Evolutionary conservation across 768 basidiomycete species (phyloP).

Genomic region (Strobilomyces dryophilus): DNA sequence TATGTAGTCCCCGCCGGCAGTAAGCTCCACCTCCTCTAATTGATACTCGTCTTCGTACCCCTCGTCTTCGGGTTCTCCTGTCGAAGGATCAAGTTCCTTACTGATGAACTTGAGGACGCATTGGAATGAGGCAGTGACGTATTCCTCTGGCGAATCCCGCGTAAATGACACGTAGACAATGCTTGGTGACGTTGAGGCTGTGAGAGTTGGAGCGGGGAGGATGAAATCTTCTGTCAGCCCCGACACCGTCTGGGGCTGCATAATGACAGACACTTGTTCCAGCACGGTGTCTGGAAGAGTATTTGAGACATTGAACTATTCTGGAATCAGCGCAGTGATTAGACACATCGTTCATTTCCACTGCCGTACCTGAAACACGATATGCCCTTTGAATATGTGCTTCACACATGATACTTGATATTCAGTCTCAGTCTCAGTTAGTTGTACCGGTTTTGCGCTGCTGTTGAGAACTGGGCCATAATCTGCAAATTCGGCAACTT

Average conservation of each 20-base stretch:
- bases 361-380: conserved; percentile 88
- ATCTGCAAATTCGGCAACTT: conserved; percentile 77
- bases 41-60: conserved; percentile 99
- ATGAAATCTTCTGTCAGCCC: conserved; percentile 92
- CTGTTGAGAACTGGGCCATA: conserved; percentile 91
- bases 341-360: neutral
- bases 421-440: conserved; percentile 97
- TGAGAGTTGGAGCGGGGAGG: conserved; percentile 73
- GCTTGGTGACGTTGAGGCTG: conserved; percentile 68
- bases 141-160: conserved; percentile 71
- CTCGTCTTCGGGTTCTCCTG: conserved; percentile 93
- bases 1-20: conserved; percentile 91
- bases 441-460: conserved; percentile 68
- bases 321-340: conserved; percentile 5
- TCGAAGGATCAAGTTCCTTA: conserved; percentile 95
- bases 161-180: conserved; percentile 93
- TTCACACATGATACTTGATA: conserved; percentile 97
- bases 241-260: conserved; percentile 74
- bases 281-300: conserved; percentile 94
- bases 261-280: conserved; percentile 90
- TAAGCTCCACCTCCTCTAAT: conserved; percentile 91
- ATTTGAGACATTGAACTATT: conserved; percentile 94
- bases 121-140: conserved; percentile 79
- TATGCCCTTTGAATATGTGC: conserved; percentile 91
- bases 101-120: conserved; percentile 93